These are phyloP conservation scores for Rhynchospora tenuis DNA, from an alignment of 176 grass and related monocot genomes.

Conservation along the genomic window DNA sequence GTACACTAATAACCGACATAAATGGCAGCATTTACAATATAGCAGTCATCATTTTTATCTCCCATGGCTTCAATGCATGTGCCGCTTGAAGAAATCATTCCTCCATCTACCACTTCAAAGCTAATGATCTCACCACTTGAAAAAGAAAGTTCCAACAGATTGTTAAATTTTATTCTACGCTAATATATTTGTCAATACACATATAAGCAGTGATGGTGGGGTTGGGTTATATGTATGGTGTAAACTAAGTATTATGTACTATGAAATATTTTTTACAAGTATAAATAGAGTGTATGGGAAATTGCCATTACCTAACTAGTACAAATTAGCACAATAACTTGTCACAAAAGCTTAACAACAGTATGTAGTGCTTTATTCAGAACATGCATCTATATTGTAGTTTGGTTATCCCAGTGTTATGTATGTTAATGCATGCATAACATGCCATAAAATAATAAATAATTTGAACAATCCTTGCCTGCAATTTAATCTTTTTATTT, in stretches of 20 bases:
- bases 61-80: slow-evolving; percentile 92
- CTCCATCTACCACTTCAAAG: slow-evolving; percentile 71
- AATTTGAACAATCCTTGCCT: not conserved
- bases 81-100: slow-evolving; percentile 88
- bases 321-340: not conserved
- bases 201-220: not conserved
- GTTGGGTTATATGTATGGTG: not conserved
- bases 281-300: not conserved
- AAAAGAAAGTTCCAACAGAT: slow-evolving; percentile 13
- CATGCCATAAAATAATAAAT: not conserved
- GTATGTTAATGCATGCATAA: not conserved
- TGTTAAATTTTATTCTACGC: not conserved
- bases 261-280: not conserved
- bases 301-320: not conserved
- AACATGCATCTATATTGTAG: not conserved
- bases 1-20: slow-evolving; percentile 11
- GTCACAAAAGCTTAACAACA: not conserved
- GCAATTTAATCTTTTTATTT: not conserved
- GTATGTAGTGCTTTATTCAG: not conserved
- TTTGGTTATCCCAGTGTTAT: not conserved
- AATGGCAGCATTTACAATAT: slow-evolving; percentile 76
- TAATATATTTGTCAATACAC: not conserved
- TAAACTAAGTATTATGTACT: not conserved
- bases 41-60: slow-evolving; percentile 93
- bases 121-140: slow-evolving; percentile 67